phyloP scores from a whole-genome alignment of 2,329 filamentous ascomycete species.

The Pseudocercospora fijiensis region DNA sequence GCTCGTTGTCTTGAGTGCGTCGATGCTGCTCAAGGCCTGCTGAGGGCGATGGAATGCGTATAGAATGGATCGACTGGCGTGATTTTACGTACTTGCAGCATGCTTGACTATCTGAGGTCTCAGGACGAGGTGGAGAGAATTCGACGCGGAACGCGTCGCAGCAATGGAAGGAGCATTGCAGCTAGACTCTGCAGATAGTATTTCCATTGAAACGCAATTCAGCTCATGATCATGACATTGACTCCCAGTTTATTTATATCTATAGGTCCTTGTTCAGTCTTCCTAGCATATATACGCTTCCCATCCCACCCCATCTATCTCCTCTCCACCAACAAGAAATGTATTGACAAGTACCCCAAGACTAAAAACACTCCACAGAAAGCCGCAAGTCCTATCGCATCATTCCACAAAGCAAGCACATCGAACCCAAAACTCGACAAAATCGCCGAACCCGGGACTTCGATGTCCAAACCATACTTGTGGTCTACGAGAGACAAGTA shows the following conservation, averaged over 20 bases:
- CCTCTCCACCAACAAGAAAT: slow-evolving; percentile 87
- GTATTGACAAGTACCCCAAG: slow-evolving; percentile 88
- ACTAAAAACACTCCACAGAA: slow-evolving; percentile 83
- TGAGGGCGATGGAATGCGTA: not conserved
- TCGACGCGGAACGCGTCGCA: not conserved
- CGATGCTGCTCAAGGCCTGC: too few species aligned
- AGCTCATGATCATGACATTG: not conserved
- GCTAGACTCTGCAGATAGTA: not conserved
- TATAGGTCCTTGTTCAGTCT: not conserved
- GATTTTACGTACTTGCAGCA: not conserved
- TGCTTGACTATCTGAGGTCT: not conserved
- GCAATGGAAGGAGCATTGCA: not conserved
- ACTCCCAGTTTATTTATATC: not conserved
- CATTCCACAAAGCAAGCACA: slow-evolving; percentile 79
- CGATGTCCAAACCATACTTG: slow-evolving; percentile 95
- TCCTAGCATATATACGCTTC: not conserved
- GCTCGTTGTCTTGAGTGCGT: slow-evolving; percentile 12
- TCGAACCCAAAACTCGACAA: slow-evolving; percentile 93
- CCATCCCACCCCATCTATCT: slow-evolving; percentile 41
- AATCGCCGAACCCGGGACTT: slow-evolving; percentile 90
- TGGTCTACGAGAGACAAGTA: slow-evolving; percentile 86
- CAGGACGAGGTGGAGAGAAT: not conserved
- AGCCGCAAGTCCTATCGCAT: slow-evolving; percentile 76
- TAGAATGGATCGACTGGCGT: not conserved
- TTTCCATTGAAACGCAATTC: not conserved